phyloP scores from a whole-genome alignment of 768 basidiomycete species.

The Saitozyma podzolica region DNA sequence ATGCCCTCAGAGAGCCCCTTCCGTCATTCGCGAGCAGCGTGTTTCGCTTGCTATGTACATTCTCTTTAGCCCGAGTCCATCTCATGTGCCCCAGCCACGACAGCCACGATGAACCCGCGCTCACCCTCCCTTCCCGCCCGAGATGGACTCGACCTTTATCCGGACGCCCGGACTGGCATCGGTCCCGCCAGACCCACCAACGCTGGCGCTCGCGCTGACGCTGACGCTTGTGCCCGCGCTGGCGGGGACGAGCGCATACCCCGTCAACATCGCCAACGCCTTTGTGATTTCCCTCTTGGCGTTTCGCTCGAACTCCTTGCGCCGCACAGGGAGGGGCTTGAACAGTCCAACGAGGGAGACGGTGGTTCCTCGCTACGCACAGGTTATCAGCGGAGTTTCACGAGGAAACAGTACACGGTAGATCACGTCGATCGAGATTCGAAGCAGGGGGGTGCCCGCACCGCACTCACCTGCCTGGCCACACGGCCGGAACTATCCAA shows the following conservation, averaged over 20 bases:
- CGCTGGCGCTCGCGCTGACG: constrained; percentile 44
- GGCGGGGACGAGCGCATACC: constrained; percentile 80
- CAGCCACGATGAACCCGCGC: constrained; percentile 53
- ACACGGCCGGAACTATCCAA: constrained; percentile 60
- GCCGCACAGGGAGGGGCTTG: constrained; percentile 77
- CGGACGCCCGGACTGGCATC: constrained; percentile 61
- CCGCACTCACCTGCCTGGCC: constrained; percentile 69
- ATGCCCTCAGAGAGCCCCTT: constrained; percentile 61
- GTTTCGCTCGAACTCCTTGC: constrained; percentile 87
- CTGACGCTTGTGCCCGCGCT: too few relatives aligned
- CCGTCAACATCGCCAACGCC: constrained; percentile 74
- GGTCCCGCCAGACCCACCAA: background rate
- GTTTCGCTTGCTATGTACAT: constrained; percentile 55
- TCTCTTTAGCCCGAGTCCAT: background rate
- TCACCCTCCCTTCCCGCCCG: constrained; percentile 64
- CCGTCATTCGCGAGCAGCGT: constrained; percentile 75
- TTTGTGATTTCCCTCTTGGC: constrained; percentile 86
- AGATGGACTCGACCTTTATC: constrained; percentile 67
- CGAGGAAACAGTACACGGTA: background rate
- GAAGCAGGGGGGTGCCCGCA: too few relatives aligned
- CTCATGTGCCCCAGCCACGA: too few relatives aligned
- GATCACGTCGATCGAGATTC: background rate
- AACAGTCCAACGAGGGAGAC: constrained; percentile 72
- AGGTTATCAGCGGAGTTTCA: background rate
- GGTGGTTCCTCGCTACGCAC: constrained; percentile 77